These are phyloP conservation scores for Mercurialis annua DNA, from an alignment of 345 rosid genomes.

Conservation along the genomic window DNA sequence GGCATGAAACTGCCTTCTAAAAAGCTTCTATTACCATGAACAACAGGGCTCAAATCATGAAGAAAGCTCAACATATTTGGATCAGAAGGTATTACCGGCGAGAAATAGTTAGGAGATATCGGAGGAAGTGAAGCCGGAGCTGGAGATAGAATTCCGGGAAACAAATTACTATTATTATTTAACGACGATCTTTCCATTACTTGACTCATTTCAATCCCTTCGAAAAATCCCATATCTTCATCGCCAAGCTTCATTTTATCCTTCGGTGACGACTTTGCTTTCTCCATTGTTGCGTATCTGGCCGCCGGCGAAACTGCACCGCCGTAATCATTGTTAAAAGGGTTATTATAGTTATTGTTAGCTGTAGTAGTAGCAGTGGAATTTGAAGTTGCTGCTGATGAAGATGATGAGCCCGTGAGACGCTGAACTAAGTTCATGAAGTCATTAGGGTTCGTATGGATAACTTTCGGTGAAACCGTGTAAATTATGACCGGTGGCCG, in stretches of 20 bases:
- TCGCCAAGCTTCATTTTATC: slow-evolving; percentile 20
- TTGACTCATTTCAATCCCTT: slow-evolving; percentile 35
- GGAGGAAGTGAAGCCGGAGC: slow-evolving; percentile 62
- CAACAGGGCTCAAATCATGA: slow-evolving; percentile 53
- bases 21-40: slow-evolving; percentile 45
- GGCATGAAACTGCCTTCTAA: slow-evolving; percentile 50
- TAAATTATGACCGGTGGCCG: slow-evolving; percentile 76
- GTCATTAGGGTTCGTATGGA: slow-evolving; percentile 74
- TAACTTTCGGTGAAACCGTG: slow-evolving; percentile 78
- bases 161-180: slow-evolving; percentile 20
- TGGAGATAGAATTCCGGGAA: slow-evolving; percentile 72
- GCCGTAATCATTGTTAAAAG: slow-evolving; percentile 14
- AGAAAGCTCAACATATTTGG: slow-evolving; percentile 46
- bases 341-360: slow-evolving; percentile 6
- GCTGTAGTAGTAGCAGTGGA: slow-evolving; percentile 13
- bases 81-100: slow-evolving; percentile 52
- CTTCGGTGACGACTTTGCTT: slow-evolving; percentile 38
- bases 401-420: slow-evolving; percentile 65
- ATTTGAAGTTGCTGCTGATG: slow-evolving; percentile 17
- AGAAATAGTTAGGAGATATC: slow-evolving; percentile 62
- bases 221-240: slow-evolving; percentile 33
- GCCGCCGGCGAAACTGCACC: slow-evolving; percentile 78
- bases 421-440: slow-evolving; percentile 92
- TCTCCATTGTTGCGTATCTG: slow-evolving; percentile 65
- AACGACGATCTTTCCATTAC: slow-evolving; percentile 33